phyloP scores from a whole-genome alignment of 2,329 filamentous ascomycete species.

The Zalaria sp. region DNA sequence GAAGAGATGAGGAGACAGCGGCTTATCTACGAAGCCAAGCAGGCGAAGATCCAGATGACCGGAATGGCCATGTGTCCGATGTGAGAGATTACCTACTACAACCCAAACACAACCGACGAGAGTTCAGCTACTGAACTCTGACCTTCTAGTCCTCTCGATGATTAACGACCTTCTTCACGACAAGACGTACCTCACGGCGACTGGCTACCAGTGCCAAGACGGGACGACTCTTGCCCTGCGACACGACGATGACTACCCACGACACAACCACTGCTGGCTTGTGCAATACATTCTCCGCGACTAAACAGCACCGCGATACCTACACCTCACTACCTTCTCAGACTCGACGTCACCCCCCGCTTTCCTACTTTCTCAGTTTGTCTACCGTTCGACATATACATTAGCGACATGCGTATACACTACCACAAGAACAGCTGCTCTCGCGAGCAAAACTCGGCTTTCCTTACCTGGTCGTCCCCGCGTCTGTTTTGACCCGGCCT shows the following conservation, averaged over 20 bases:
- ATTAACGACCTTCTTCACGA: too few relatives aligned
- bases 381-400: neutral
- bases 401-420: neutral
- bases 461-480: neutral
- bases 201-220: neutral
- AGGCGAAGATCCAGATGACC: neutral
- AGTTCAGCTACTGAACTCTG: too few relatives aligned
- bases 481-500: neutral
- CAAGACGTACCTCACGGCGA: neutral
- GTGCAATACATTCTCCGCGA: neutral
- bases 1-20: constrained; percentile 34
- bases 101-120: too few relatives aligned
- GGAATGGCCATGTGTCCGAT: neutral
- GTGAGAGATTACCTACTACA: too few relatives aligned
- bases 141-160: too few relatives aligned
- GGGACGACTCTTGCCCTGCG: neutral
- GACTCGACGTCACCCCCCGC: neutral
- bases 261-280: neutral
- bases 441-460: neutral
- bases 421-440: neutral
- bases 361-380: neutral
- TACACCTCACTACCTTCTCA: neutral
- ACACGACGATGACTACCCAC: neutral
- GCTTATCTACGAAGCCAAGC: constrained; percentile 32
- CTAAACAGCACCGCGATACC: neutral